A percentile compares a stretch with the other conserved stretches of the same genome.
Evolutionary conservation across 2,329 filamentous ascomycete species (phyloP).

Genomic region (Paraphoma chrysanthemicola): DNA sequence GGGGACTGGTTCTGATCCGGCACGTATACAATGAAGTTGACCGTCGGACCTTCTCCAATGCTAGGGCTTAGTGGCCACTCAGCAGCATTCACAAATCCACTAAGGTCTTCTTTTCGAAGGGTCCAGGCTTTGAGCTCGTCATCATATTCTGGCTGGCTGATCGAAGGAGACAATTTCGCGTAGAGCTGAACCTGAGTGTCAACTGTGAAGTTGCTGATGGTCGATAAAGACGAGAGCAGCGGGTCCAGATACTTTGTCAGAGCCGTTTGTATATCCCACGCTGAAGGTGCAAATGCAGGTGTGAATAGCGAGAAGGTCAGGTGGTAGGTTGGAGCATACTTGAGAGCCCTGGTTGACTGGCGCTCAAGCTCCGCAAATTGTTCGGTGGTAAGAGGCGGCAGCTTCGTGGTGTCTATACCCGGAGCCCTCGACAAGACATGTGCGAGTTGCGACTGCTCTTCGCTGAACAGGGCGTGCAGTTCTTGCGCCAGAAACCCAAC

Average conservation of each 20-base stretch:
- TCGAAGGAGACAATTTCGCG: slow-evolving; percentile 71
- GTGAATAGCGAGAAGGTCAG: slow-evolving; percentile 96
- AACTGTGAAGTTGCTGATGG: slow-evolving; percentile 93
- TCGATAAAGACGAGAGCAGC: slow-evolving; percentile 76
- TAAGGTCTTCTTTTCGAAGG: slow-evolving; percentile 83
- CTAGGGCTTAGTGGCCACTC: slow-evolving; percentile 97
- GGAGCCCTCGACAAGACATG: slow-evolving; percentile 53
- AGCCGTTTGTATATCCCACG: slow-evolving; percentile 88
- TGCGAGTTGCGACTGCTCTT: slow-evolving; percentile 83
- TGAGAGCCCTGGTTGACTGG: slow-evolving; percentile 83
- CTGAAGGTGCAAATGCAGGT: slow-evolving; percentile 75
- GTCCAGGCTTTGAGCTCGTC: slow-evolving; percentile 65
- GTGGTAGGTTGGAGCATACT: slow-evolving; percentile 93
- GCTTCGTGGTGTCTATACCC: slow-evolving; percentile 51
- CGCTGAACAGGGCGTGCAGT: slow-evolving; percentile 78
- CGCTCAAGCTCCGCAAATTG: slow-evolving; percentile 62
- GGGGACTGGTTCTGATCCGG: slow-evolving; percentile 72
- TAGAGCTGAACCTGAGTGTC: slow-evolving; percentile 97
- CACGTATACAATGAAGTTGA: slow-evolving; percentile 94
- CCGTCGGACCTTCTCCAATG: slow-evolving; percentile 89
- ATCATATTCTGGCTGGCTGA: slow-evolving; percentile 64
- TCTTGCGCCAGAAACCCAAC: slow-evolving; percentile 81
- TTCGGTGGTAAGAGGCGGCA: slow-evolving; percentile 59
- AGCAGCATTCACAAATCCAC: slow-evolving; percentile 94
- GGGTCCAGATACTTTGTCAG: slow-evolving; percentile 82